Conservation (phyloP, 208 protist species). For the Acanthamoeba rhysodes region DNA sequence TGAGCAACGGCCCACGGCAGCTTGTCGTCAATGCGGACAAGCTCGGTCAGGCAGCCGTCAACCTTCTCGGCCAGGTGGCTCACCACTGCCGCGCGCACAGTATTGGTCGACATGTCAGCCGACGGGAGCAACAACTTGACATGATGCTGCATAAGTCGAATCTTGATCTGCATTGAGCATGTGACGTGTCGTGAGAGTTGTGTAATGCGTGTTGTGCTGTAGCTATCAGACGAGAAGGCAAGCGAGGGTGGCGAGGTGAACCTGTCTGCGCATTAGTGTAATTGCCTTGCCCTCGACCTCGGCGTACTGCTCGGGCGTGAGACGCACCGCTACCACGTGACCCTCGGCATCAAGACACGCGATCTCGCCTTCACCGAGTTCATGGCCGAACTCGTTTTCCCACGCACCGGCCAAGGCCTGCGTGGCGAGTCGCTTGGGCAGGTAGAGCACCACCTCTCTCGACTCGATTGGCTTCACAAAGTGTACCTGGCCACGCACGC, state of each 20-base stretch:
- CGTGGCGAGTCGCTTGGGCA: neutral
- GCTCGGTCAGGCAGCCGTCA: neutral
- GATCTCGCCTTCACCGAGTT: neutral
- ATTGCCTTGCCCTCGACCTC: neutral
- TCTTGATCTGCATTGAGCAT: neutral
- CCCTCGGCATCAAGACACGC: neutral
- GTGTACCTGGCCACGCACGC: neutral
- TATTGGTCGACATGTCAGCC: neutral
- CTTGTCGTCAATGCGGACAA: neutral
- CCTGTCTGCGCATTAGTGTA: neutral
- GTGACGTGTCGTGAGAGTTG: neutral
- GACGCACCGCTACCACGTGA: neutral
- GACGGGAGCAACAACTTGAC: slow-evolving; percentile 10
- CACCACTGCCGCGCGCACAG: neutral
- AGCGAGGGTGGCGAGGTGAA: neutral
- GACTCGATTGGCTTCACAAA: neutral
- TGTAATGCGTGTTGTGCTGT: neutral
- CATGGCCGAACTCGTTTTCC: neutral
- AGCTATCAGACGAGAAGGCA: no score
- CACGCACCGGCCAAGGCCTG: neutral
- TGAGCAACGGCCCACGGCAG: neutral
- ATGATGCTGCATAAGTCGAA: neutral
- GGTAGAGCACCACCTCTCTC: neutral
- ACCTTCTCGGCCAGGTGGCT: neutral
- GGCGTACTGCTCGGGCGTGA: neutral